Evolutionary conservation across 2,329 filamentous ascomycete genomes (phyloP).

Genomic region (Chaetothyriales sp.): DNA sequence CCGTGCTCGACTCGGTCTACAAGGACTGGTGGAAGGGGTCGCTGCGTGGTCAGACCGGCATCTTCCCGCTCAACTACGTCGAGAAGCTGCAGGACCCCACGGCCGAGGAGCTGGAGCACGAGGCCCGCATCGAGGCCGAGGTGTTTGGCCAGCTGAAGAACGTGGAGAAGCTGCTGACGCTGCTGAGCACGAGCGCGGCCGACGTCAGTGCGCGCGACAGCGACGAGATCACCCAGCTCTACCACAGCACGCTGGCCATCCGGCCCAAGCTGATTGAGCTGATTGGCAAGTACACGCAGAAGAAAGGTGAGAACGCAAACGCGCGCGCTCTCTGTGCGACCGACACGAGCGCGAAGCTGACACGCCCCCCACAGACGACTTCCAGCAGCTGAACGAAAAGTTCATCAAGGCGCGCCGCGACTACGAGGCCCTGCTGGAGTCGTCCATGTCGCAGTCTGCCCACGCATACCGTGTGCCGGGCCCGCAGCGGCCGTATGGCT

Average conservation of each 20-base stretch:
- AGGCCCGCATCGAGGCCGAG: slow-evolving; percentile 86
- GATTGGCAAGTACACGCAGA: slow-evolving; percentile 98
- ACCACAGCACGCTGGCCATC: slow-evolving; percentile 88
- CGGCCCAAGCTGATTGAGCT: slow-evolving; percentile 93
- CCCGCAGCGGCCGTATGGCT: slow-evolving; percentile 25
- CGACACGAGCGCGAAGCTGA: slow-evolving; percentile 17
- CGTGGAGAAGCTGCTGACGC: slow-evolving; percentile 68
- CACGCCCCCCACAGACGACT: slow-evolving; percentile 56
- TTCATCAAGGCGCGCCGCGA: slow-evolving; percentile 97
- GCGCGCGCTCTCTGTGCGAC: neutral
- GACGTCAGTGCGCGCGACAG: slow-evolving; percentile 78
- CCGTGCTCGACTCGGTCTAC: slow-evolving; percentile 92
- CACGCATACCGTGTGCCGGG: slow-evolving; percentile 34
- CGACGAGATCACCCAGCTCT: slow-evolving; percentile 83
- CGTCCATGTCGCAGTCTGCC: slow-evolving; percentile 89
- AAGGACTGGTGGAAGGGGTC: slow-evolving; percentile 99
- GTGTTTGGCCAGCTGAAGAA: slow-evolving; percentile 67
- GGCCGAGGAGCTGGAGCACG: slow-evolving; percentile 80
- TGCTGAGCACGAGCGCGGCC: slow-evolving; percentile 76
- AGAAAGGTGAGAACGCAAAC: slow-evolving; percentile 62
- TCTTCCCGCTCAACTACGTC: slow-evolving; percentile 97
- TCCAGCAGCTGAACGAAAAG: slow-evolving; percentile 96
- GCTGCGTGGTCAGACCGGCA: slow-evolving; percentile 83
- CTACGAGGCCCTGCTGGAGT: slow-evolving; percentile 89
- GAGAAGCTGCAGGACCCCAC: slow-evolving; percentile 95